phyloP scores from a whole-genome alignment of 139 green algal species.

The Desmodesmus armatus region DNA sequence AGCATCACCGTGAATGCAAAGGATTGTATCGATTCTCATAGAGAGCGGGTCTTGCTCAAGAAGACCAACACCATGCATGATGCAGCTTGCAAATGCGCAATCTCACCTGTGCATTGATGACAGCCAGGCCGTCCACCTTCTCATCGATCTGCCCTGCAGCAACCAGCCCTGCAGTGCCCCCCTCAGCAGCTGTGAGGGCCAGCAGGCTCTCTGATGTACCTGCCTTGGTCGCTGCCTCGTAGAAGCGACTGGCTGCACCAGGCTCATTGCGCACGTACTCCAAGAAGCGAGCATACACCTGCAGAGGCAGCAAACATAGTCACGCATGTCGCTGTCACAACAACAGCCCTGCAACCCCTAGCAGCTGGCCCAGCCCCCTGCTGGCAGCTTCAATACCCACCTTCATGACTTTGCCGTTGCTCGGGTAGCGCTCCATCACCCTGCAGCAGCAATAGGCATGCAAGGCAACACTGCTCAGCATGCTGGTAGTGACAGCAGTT shows the following conservation, averaged over 20 bases:
- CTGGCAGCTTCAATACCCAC: not conserved
- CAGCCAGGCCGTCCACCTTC: slow-evolving; percentile 41
- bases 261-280: not conserved
- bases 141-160: not conserved
- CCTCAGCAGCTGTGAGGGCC: not conserved
- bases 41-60: too few relatives aligned
- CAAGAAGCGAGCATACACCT: not conserved
- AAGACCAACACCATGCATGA: too few relatives aligned
- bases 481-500: not conserved
- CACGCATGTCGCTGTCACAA: too few relatives aligned
- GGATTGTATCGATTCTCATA: too few relatives aligned
- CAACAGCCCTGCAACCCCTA: not conserved
- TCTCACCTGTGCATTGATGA: slow-evolving; percentile 59
- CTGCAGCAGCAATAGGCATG: not conserved
- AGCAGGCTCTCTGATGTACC: not conserved
- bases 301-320: too few relatives aligned
- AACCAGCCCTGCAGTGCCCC: not conserved
- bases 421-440: slow-evolving; percentile 41
- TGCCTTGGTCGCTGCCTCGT: not conserved
- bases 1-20: too few relatives aligned
- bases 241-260: not conserved
- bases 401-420: slow-evolving; percentile 39
- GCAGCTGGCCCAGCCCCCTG: not conserved
- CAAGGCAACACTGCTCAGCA: not conserved
- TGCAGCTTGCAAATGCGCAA: too few relatives aligned